Evolutionary conservation across 331 rosid species (phyloP).

Genomic region (Malus hybrid): DNA sequence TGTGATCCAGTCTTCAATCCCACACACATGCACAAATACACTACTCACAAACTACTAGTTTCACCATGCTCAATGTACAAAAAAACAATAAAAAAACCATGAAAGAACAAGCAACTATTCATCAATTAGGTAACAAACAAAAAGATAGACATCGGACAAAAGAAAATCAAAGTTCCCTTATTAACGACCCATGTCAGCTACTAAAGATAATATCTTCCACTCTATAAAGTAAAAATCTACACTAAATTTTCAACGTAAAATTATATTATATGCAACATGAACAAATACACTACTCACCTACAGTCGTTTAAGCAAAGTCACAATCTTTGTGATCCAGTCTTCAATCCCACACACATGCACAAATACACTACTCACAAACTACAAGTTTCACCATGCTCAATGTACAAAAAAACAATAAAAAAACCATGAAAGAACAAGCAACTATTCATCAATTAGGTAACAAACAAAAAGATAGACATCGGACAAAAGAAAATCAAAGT

Average conservation of each 20-base stretch:
- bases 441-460: neutral
- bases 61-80: too few species aligned
- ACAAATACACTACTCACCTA: too few species aligned
- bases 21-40: neutral
- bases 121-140: neutral
- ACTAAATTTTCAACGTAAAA: too few species aligned
- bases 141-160: neutral
- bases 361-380: slow-evolving; percentile 19
- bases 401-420: too few species aligned
- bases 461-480: neutral
- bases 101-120: neutral
- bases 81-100: neutral
- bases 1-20: neutral
- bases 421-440: neutral
- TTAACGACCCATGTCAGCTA: too few species aligned
- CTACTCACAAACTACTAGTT: slow-evolving; percentile 14
- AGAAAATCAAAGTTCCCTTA: too few species aligned
- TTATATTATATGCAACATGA: too few species aligned
- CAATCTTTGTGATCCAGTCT: neutral
- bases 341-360: neutral
- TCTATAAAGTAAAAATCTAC: too few species aligned
- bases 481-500: too few species aligned
- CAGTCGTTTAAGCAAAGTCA: too few species aligned
- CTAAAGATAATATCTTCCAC: too few species aligned
- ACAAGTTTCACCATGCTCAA: too few species aligned